phyloP scores from a whole-genome alignment of 2,329 filamentous ascomycete genomes.

The Beauveria sp. region DNA sequence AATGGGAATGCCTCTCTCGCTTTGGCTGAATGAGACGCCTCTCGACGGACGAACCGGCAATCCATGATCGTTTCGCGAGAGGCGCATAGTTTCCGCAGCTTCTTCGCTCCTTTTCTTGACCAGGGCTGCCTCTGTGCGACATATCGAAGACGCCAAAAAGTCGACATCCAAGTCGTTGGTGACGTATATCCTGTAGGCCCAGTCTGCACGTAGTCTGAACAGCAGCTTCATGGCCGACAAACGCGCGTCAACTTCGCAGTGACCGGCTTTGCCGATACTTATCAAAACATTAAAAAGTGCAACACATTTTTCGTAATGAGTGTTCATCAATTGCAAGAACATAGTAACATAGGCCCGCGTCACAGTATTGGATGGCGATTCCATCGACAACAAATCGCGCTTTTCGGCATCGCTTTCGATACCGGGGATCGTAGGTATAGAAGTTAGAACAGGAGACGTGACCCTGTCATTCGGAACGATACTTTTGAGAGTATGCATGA shows the following conservation, averaged over 20 bases:
- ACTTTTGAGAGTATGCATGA: slow-evolving; percentile 44
- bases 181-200: slow-evolving; percentile 67
- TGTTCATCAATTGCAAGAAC: slow-evolving; percentile 66
- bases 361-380: slow-evolving; percentile 62
- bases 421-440: slow-evolving; percentile 19
- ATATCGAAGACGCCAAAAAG: slow-evolving; percentile 63
- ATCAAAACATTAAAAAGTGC: slow-evolving; percentile 57
- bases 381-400: slow-evolving; percentile 17
- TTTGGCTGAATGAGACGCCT: slow-evolving; percentile 46
- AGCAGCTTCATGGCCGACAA: slow-evolving; percentile 70
- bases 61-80: slow-evolving; percentile 37
- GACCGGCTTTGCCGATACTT: slow-evolving; percentile 51
- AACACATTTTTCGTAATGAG: slow-evolving; percentile 55
- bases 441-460: slow-evolving; percentile 32
- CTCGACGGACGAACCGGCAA: slow-evolving; percentile 33
- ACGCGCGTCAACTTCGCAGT: slow-evolving; percentile 60
- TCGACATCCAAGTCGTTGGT: slow-evolving; percentile 63
- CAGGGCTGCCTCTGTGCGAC: slow-evolving; percentile 51
- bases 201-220: slow-evolving; percentile 77
- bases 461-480: slow-evolving; percentile 43
- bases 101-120: slow-evolving; percentile 46
- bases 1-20: slow-evolving; percentile 33
- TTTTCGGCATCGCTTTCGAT: slow-evolving; percentile 17
- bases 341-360: slow-evolving; percentile 64
- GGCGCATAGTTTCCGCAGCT: slow-evolving; percentile 35